Base-by-base conservation (phyloP, 257 asterid genomes). In the Solanum arcanum region DNA sequence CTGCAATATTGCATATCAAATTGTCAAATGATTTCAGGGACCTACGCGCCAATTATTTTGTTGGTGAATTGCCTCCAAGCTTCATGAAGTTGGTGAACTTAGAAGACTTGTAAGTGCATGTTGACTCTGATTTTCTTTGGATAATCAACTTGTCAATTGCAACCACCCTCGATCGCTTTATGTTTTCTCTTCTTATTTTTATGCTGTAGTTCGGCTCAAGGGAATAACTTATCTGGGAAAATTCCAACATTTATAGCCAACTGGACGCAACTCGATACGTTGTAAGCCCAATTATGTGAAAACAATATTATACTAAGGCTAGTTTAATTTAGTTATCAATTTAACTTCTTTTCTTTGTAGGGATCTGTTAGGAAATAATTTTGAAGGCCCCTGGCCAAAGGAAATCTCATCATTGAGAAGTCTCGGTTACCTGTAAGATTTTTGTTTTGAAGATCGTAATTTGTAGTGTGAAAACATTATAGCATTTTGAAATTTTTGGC, bases 331-430 rank as follows among this genome's bases (percentile, higher is more conserved):
- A 5, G 39, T 21, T 7, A 31, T 69, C 20, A 1, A 39, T 52
- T 6, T 73, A 25, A 35, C 59, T 56, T 33, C 64, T 72, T 68
- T 37, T 18, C 59, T 3, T 74, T 0, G 56, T 3, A 88, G 87
- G 87, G 1, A 3, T 21, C 78, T 88, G 78, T 9, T 39, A 5
- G 90, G 90, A 70, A 88, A 88, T 86, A 78, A 80, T 49, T 88
- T 88, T 86, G n/a, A 49, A 81, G 90, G 87, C 59, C 82, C 85
- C 39, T 59, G 59, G 25, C 88, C 90, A 18, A 66, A 64, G 35
- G 83, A 52, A 31, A 37, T 86, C 42, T 74, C 87, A 52, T 33
- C 77, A 39, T 72, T 84, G 87, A 5, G 3, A 29, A 69, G 1
- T 21, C 86, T 85, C 9, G 0, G 0, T 7, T 1, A 23, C 25